Evolutionary conservation across 2,329 filamentous ascomycete species (phyloP).

Genomic region (Fulvia fulva): DNA sequence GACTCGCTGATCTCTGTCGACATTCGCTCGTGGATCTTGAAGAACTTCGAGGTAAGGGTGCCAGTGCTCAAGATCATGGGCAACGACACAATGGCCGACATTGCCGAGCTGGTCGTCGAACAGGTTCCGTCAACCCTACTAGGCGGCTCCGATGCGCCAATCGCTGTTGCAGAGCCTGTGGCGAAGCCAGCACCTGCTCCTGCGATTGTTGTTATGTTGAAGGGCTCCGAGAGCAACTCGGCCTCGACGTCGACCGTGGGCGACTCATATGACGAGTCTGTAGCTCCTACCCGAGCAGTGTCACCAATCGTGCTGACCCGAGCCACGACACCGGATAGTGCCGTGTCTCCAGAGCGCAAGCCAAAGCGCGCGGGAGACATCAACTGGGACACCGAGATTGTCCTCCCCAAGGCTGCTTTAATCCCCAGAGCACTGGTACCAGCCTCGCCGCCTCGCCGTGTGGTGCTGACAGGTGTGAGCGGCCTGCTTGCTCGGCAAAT

Average conservation of each 20-base stretch:
- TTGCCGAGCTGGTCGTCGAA: slow-evolving; percentile 1
- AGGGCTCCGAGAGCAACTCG: neutral
- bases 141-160: neutral
- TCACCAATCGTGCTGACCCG: neutral
- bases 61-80: slow-evolving; percentile 45
- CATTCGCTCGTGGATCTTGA: slow-evolving; percentile 46
- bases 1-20: slow-evolving; percentile 39
- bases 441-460: neutral
- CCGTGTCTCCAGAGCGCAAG: neutral
- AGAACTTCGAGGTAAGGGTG: slow-evolving; percentile 42
- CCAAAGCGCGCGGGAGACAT: neutral
- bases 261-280: neutral
- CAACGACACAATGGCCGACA: neutral
- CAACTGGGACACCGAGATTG: neutral
- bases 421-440: neutral
- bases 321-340: neutral
- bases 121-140: neutral
- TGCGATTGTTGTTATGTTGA: neutral
- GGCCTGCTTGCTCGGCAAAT: neutral
- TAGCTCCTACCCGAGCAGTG: neutral
- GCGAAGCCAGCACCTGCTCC: neutral
- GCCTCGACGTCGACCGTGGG: neutral
- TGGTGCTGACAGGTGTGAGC: neutral
- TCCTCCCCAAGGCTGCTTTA: neutral
- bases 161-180: neutral